Evolutionary conservation across 2,329 filamentous ascomycete species (phyloP).

Genomic region (Pseudopithomyces maydicus): DNA sequence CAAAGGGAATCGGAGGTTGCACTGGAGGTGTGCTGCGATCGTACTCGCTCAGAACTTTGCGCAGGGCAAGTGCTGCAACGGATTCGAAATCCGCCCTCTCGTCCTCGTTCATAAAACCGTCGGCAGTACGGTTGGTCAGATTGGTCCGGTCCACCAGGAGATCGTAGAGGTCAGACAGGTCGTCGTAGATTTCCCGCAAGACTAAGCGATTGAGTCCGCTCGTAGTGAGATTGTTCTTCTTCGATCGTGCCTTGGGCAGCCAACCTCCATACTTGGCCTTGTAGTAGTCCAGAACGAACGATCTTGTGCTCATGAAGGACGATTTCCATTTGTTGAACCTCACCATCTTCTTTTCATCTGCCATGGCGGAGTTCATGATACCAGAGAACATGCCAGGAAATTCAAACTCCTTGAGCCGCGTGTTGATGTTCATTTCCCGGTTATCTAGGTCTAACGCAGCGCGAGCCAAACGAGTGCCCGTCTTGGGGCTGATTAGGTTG

Average conservation of each 20-base stretch:
- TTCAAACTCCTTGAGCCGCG: constrained; percentile 83
- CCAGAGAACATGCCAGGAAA: constrained; percentile 90
- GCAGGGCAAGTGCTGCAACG: constrained; percentile 67
- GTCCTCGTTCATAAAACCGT: constrained; percentile 65
- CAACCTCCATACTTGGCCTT: constrained; percentile 72
- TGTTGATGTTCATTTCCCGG: constrained; percentile 71
- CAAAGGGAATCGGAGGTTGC: constrained; percentile 87
- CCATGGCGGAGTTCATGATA: constrained; percentile 80
- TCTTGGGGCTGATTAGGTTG: constrained; percentile 70
- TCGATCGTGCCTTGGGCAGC: constrained; percentile 89
- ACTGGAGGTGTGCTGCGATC: constrained; percentile 89
- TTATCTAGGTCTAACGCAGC: constrained; percentile 79
- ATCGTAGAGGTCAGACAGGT: constrained; percentile 87
- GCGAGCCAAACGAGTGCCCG: constrained; percentile 79
- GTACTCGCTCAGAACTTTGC: constrained; percentile 83
- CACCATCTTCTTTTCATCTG: constrained; percentile 75
- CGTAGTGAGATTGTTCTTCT: constrained; percentile 88
- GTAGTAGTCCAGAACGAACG: constrained; percentile 74
- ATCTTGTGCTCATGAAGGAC: constrained; percentile 75
- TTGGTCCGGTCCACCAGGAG: constrained; percentile 79
- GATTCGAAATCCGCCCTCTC: constrained; percentile 61
- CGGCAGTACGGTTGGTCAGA: constrained; percentile 78
- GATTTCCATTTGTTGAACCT: constrained; percentile 84
- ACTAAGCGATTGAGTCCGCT: constrained; percentile 86
- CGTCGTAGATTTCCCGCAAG: constrained; percentile 79